Evolutionary conservation across 805 yeast genomes (phyloP), one percentile per base, ranked within the genome.

Genomic region (Candida caryicola): DNA sequence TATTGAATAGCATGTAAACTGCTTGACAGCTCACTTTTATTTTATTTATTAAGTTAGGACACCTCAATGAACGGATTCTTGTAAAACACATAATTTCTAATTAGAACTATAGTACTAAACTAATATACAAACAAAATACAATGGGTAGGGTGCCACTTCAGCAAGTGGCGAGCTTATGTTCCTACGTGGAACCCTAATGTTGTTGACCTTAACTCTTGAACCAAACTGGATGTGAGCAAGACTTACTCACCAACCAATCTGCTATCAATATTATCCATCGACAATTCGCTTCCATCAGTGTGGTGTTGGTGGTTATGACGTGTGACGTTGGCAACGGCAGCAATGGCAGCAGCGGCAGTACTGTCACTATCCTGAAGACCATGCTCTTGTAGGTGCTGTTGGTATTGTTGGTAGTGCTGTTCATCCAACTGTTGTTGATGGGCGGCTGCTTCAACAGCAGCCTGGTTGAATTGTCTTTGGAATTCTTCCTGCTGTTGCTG

Each of bases 201-300:
- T n/a, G n/a, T n/a, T n/a, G n/a, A n/a, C n/a, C n/a, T n/a, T n/a
- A n/a, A n/a, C n/a, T n/a, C n/a, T n/a, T n/a, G n/a, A n/a, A n/a
- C n/a, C n/a, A n/a, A n/a, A n/a, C n/a, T n/a, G n/a, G n/a, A n/a
- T n/a, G n/a, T n/a, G n/a, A n/a, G n/a, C n/a, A n/a, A n/a, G 17
- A 13, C 23, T 44, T 53, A 68, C 39, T 66, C 73, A 13, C 73
- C 73, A 13, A 68, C 74, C 44, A 69, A 56, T 29, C 74, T 55
- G 44, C 69, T 62, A 46, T 69, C 74, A 39, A 69, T 68, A 48
- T 68, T 68, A 36, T 67, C 73, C 60, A 69, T 69, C 13, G 69
- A 58, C 40, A 69, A 55, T 30, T 63, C 69, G 25, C 54, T 54
- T 27, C 49, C 52, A 30, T 54, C 59, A 31, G 47, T 45, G 35